Evolutionary conservation across 2,329 filamentous ascomycete species (phyloP), one percentile per base, ranked within the genome.

Genomic region (Neonectria coccinea): DNA sequence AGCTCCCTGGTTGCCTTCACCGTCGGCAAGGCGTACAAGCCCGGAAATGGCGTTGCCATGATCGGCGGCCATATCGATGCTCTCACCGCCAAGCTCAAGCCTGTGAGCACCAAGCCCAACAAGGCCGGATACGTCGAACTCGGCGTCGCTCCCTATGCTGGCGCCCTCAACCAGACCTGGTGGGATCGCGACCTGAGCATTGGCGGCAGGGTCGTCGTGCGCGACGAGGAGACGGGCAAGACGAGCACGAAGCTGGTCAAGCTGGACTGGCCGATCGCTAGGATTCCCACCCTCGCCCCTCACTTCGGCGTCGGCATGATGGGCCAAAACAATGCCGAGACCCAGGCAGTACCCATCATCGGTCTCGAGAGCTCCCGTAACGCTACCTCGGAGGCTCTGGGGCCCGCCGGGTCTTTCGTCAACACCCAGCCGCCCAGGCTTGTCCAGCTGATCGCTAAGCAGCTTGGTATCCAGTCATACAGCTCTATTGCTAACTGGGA

Each of bases 161-260:
- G 96, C 55, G 94, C 85, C 1, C 81, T 98, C 66, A 96, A 94
- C 76, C 84, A 85, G 67, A 98, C 96, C 1, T 98, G 96, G 96
- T 98, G 94, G 95, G 96, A 98, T 79, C 89, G 96, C 41, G 96
- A 99, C 78, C 86, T 99, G 56, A 91, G 92, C 69, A 92, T 98
- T 72, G 96, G 94, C 68, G 96, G 96, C 42, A 86, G 94, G 48
- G 95, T 98, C 4, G 84, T 98, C 53, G 90, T 98, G 50, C 92
- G 90, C 68, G 90, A 97, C 71, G 77, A 85, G 5, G 80, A 83
- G 52, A 87, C 88, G 2, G 91, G 91, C 70, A 97, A 95, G 85
- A 93, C 97, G 39, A 84, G 86, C 22, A 89, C 88, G 31, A 92
- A 90, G 82, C 85, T 98, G 50, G 94, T 97, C 66, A 97, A 97